Evolutionary conservation across 345 rosid species (phyloP), one percentile per base, ranked within the genome.

Genomic region (Carallia pectinifolia): DNA sequence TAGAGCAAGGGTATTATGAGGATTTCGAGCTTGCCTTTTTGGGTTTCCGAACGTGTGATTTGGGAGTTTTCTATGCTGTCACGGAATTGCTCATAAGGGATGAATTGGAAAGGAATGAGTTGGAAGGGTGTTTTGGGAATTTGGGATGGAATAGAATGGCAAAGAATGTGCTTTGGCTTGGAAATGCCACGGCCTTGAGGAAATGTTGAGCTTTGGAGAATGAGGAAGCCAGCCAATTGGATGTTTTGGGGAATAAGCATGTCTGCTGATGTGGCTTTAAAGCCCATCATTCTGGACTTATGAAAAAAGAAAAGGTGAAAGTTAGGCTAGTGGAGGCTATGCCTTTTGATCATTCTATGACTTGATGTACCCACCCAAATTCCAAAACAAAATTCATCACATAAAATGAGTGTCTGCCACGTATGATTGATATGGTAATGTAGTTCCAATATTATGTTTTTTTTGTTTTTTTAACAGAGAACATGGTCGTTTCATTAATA

Each of bases 141-240:
- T 53, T 6, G 0, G 0, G 1, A 16, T 1, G 2, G 53, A 44
- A 12, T 12, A 4, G 3, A 44, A 44, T 44, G 0, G 50, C 16
- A 2, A 36, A 29, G 59, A 69, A 67, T 61, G 31, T 47, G 4
- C 39, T 33, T 7, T 48, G 61, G 48, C 16, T 48, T 64, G 55
- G 69, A 40, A 79, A 76, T 67, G 85, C 71, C 78, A 73, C 71
- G 71, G 78, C 80, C 81, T 62, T 3, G 72, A 69, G 38, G 67
- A 48, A 39, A 1, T 33, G 34, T 0, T 39, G 7, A 39, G 44
- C 15, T 10, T 44, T 1, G 48, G 48, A 15, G 15, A 10, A 10
- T 44, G 12, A 9, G 47, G 47, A 44, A 44, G 15, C 44, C 23
- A 23, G 34, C 34, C 44, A 39, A 39, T 39, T n/a, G 44, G 44